phyloP scores from a whole-genome alignment of 495 filamentous ascomycete genomes.

The Trichocladium uniseriatum region DNA sequence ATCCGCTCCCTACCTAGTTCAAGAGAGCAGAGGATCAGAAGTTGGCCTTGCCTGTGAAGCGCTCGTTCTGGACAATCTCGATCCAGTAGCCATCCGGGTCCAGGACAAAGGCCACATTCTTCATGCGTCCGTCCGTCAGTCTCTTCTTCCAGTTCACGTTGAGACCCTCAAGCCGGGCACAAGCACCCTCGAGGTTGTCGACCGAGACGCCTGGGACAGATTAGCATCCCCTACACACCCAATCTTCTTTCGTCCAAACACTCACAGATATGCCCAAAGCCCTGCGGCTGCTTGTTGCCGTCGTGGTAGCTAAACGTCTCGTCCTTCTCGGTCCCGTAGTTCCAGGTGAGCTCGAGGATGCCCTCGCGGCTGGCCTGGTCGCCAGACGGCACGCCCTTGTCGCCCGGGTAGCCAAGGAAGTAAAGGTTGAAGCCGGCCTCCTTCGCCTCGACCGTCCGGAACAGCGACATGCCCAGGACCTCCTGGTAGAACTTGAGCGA shows the following conservation, averaged over 20 bases:
- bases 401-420: slow-evolving; percentile 72
- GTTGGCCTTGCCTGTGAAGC: slow-evolving; percentile 43
- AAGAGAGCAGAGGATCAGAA: slow-evolving; percentile 25
- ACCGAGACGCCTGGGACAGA: slow-evolving; percentile 59
- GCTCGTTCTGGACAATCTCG: slow-evolving; percentile 74
- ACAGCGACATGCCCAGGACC: slow-evolving; percentile 74
- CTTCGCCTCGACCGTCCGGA: slow-evolving; percentile 60
- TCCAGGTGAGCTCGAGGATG: slow-evolving; percentile 86
- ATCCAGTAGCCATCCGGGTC: slow-evolving; percentile 94
- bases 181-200: slow-evolving; percentile 79
- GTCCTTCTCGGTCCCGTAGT: slow-evolving; percentile 93
- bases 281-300: slow-evolving; percentile 84
- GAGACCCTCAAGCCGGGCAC: slow-evolving; percentile 70
- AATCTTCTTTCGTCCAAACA: slow-evolving; percentile 20
- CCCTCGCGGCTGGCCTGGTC: slow-evolving; percentile 61
- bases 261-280: slow-evolving; percentile 85
- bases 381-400: slow-evolving; percentile 38
- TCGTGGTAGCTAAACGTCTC: slow-evolving; percentile 79
- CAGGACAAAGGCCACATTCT: slow-evolving; percentile 85
- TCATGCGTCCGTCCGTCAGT: slow-evolving; percentile 84
- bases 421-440: slow-evolving; percentile 79
- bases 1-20: neutral
- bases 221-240: slow-evolving; percentile 17
- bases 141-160: slow-evolving; percentile 90
- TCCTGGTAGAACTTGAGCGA: slow-evolving; percentile 87